Percentiles rank a stretch among this genome's conserved stretches.
These are phyloP conservation scores for Gyromitra esculenta DNA, from an alignment of 2,329 filamentous ascomycete species.

Conservation along the genomic window DNA sequence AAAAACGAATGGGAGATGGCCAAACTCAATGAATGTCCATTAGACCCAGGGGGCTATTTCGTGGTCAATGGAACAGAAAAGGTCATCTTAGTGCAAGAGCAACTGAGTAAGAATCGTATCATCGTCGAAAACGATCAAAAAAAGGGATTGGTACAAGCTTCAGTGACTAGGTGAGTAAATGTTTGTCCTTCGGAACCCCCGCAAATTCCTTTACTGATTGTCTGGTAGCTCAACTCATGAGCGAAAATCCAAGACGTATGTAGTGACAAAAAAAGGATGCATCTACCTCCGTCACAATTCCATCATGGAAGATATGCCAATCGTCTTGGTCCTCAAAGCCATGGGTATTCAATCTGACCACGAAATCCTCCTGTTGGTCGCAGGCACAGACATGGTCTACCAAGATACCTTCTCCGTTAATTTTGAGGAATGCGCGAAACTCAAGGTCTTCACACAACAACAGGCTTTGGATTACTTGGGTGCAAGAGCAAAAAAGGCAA, in stretches of 20 bases:
- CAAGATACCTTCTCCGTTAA: conserved; percentile 96
- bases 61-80: conserved; percentile 98
- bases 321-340: conserved; percentile 91
- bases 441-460: conserved; percentile 88
- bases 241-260: conserved; percentile 96
- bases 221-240: conserved; percentile 88
- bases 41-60: conserved; percentile 97
- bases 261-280: conserved; percentile 90
- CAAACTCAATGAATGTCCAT: conserved; percentile 89
- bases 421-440: conserved; percentile 88
- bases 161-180: conserved; percentile 74
- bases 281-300: conserved; percentile 93
- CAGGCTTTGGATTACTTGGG: conserved; percentile 95
- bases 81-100: conserved; percentile 97
- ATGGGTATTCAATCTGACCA: conserved; percentile 93
- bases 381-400: conserved; percentile 85
- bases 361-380: conserved; percentile 90
- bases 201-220: conserved; percentile 49
- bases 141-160: conserved; percentile 92
- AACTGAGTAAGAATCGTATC: conserved; percentile 98
- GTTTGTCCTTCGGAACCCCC: background rate
- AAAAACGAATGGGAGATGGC: conserved; percentile 91
- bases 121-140: conserved; percentile 94
- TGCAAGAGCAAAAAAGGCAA: conserved; percentile 84
- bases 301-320: conserved; percentile 89